Evolutionary conservation across 306 rosid species (phyloP), one percentile per base, ranked within the genome.

Genomic region (Inga laurina): DNA sequence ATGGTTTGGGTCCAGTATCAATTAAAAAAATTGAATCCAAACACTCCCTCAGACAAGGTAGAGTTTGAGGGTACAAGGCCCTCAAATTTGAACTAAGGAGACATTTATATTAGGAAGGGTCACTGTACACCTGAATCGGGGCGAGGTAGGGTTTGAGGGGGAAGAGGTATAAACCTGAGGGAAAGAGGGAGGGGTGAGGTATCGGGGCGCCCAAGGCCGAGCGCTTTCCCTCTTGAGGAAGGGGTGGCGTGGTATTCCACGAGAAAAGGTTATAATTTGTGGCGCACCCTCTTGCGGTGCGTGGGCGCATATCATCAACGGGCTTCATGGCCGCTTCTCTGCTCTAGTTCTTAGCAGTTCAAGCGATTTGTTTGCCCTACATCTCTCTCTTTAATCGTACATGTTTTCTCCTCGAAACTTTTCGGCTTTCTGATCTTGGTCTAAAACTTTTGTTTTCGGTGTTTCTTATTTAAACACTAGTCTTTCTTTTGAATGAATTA

Each of bases 191-290:
- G 43, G n/a, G 0, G 71, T 1, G 4, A 0, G 12, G 10, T 3
- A 11, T 10, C n/a, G 11, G n/a, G 32, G 78, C 43, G 85, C 87
- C 87, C 74, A 77, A 87, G 89, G 85, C 85, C 85, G 87, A 86
- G 89, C 85, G 85, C 89, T 87, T 87, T 83, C 78, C 87, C 85
- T 84, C 89, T 83, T 86, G 74, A 86, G 83, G 74, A 41, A 83
- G 85, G 81, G 89, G 87, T 80, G 85, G 85, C 87, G 85, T 83
- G 87, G 89, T 86, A 86, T 86, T 83, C 85, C 87, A 86, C 85
- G 43, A 80, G 16, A 82, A 66, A 48, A 83, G 80, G 87, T 76
- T 86, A 45, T 81, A 77, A 78, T 68, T 16, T 83, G 89, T 86
- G 87, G 89, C 85, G 72, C 87, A 83, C 89, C 59, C 75, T 13